Evolutionary conservation across 768 basidiomycete genomes (phyloP).

Genomic region (Tephrocybe sp.): DNA sequence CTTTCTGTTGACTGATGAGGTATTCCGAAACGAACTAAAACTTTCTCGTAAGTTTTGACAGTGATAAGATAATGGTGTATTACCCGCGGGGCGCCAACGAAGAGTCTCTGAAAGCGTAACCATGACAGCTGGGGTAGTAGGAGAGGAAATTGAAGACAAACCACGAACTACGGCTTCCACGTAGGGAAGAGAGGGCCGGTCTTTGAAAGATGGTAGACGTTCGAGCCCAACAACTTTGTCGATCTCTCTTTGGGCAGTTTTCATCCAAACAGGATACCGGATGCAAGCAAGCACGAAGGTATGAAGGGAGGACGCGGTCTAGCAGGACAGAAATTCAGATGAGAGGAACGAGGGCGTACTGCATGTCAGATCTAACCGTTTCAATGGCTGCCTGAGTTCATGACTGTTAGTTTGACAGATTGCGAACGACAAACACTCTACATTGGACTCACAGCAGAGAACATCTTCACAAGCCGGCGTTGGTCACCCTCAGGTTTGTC

Average conservation of each 20-base stretch:
- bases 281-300: conserved; percentile 38
- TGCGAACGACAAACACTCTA: not conserved
- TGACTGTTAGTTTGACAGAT: not conserved
- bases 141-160: not conserved
- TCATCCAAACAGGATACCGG: conserved; percentile 30
- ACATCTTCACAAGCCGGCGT: not conserved
- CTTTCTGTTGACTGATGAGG: not conserved
- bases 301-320: conserved; percentile 26
- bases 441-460: not conserved
- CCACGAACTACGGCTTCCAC: conserved; percentile 27
- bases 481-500: not conserved
- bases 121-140: not conserved
- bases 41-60: not conserved
- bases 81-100: not conserved
- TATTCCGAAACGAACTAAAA: not conserved
- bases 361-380: not conserved
- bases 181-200: conserved; percentile 31
- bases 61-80: not conserved
- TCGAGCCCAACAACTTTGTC: conserved; percentile 32
- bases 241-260: conserved; percentile 37
- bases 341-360: too few relatives aligned
- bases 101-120: not conserved
- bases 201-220: conserved; percentile 32
- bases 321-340: not conserved
- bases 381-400: not conserved